Evolutionary conservation across 176 grass and related monocot species (phyloP).

Genomic region (Zoysia pacifica): DNA sequence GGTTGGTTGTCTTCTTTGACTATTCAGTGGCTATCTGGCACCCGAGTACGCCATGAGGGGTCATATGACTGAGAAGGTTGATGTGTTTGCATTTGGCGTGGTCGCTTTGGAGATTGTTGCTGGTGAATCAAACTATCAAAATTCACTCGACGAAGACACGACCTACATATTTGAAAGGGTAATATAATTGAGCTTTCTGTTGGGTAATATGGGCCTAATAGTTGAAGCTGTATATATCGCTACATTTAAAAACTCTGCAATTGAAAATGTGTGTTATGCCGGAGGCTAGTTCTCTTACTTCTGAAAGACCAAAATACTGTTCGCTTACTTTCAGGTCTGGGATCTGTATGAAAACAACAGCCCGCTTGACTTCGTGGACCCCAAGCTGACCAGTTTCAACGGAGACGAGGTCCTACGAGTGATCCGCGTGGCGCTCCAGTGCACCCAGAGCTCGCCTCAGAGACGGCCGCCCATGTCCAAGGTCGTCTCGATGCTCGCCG

Average conservation of each 20-base stretch:
- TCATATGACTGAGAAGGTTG: conserved; percentile 79
- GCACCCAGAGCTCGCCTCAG: conserved; percentile 61
- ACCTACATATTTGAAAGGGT: conserved; percentile 71
- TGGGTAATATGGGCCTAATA: neutral
- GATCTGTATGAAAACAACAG: conserved; percentile 47
- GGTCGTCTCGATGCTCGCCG: conserved; percentile 59
- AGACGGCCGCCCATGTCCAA: conserved; percentile 67
- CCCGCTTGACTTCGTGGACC: conserved; percentile 54
- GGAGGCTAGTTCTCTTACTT: neutral
- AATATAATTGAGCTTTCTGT: neutral
- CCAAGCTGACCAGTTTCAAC: conserved; percentile 44
- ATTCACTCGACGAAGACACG: conserved; percentile 24
- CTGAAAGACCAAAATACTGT: neutral
- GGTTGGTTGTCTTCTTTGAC: neutral
- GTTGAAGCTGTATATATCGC: too few species aligned
- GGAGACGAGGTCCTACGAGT: conserved; percentile 46
- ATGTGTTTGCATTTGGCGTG: conserved; percentile 75
- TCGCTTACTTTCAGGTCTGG: conserved; percentile 51
- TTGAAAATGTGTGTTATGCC: neutral
- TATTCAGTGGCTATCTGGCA: conserved; percentile 75
- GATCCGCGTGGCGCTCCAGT: conserved; percentile 56
- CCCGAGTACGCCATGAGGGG: conserved; percentile 90
- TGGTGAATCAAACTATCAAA: conserved; percentile 53
- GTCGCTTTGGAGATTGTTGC: conserved; percentile 61
- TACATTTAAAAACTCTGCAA: neutral